These are phyloP conservation scores for Phaeoacremonium minimum DNA, from an alignment of 2,329 filamentous ascomycete species.

Conservation along the genomic window DNA sequence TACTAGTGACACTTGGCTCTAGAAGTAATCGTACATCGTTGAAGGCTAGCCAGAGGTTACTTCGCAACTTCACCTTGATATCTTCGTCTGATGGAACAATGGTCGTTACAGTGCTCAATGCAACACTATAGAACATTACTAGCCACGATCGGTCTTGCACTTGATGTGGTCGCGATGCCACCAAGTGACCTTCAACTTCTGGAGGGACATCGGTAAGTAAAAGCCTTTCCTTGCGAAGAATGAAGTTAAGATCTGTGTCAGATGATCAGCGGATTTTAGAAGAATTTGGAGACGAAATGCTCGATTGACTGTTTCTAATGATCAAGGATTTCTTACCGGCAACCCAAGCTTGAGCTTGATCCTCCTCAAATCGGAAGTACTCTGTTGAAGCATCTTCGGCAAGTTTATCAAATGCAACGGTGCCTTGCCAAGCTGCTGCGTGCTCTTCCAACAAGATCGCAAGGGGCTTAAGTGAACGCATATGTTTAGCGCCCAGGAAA, in stretches of 20 bases:
- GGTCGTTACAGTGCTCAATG: background rate
- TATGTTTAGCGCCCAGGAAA: background rate
- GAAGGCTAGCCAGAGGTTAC: conserved; percentile 4
- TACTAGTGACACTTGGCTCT: conserved; percentile 1
- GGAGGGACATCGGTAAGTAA: background rate
- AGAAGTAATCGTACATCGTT: conserved; percentile 2
- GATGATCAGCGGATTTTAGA: background rate
- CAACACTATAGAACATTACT: conserved; percentile 5
- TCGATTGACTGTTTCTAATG: no score
- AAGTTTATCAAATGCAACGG: background rate
- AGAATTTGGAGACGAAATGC: no score
- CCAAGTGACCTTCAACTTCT: background rate
- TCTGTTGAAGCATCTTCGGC: background rate
- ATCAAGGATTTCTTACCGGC: background rate
- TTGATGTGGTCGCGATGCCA: background rate
- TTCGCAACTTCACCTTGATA: background rate
- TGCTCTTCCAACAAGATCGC: conserved; percentile 1
- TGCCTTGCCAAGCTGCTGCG: background rate
- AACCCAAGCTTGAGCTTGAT: background rate
- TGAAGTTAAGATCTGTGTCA: background rate
- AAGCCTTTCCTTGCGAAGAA: conserved; percentile 1
- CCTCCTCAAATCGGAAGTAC: background rate
- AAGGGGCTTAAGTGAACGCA: conserved; percentile 1
- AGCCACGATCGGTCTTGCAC: conserved; percentile 4
- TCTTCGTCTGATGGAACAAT: background rate